Evolutionary conservation across 306 rosid genomes (phyloP), one percentile per base, ranked within the genome.

Genomic region (Quercus gilva): DNA sequence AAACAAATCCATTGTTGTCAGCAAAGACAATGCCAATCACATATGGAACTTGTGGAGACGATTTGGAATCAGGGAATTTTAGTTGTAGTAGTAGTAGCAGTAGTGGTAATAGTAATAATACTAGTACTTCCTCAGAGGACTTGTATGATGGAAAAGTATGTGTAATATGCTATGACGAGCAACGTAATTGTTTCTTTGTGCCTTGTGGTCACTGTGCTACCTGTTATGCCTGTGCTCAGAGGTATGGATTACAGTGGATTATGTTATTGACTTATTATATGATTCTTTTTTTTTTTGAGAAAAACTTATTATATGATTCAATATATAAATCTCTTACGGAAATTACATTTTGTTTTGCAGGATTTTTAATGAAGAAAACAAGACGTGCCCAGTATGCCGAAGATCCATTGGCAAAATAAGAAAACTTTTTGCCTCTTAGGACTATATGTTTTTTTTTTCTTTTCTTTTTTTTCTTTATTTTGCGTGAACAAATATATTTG

Each of bases 161-260:
- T 57, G 76, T 80, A 20, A 83, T 86, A 52, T 86, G 86, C 84
- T 86, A 65, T 49, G 84, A 76, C 2, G 85, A 83, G 37, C 79
- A 71, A 55, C 64, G 89, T 41, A 74, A 83, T 63, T 86, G 85
- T 28, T 86, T 83, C 61, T 77, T 86, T 49, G 89, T 86, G 67
- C 89, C 89, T 68, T 86, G 89, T 69, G 89, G 89, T 3, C 86
- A 86, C 18, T 79, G 79, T 18, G 86, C 86, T 71, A 82, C 89
- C n/a, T 86, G 89, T 33, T 74, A 49, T 26, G 82, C 25, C 1
- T 86, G 89, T 59, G 89, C 86, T 63, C 75, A 59, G 41, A 76
- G 89, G 89, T 81, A 68, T 15, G 74, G 21, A 23, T 10, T 2
- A 1, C 3, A 31, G 49, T 3, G 7, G 51, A 59, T 9, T 59